Evolutionary conservation across 2,329 filamentous ascomycete species (phyloP).

Genomic region (Neonectria hederae): DNA sequence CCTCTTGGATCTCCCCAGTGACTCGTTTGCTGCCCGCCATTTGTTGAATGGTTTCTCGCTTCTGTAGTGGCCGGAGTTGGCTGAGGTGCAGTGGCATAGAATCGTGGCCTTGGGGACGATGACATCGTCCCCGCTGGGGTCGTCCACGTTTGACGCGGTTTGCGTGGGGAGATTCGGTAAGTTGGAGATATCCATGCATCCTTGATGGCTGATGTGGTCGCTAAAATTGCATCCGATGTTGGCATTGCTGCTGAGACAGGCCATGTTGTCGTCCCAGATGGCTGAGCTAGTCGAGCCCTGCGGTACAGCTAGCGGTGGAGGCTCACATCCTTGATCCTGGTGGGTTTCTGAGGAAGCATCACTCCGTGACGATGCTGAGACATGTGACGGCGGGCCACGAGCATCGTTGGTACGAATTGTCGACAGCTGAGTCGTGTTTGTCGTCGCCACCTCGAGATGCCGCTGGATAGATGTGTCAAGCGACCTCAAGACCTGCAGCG

Average conservation of each 20-base stretch:
- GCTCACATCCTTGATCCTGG: neutral
- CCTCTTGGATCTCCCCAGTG: constrained; percentile 20
- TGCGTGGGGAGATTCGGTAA: neutral
- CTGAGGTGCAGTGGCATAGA: constrained; percentile 1
- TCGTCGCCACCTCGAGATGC: constrained; percentile 20
- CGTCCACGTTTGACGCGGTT: neutral
- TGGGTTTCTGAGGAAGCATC: neutral
- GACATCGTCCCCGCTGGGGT: neutral
- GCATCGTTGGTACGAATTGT: neutral
- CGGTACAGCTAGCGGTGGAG: neutral
- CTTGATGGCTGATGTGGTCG: neutral
- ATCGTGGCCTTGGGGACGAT: neutral
- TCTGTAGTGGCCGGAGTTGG: neutral
- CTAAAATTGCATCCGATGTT: neutral
- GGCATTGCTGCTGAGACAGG: neutral
- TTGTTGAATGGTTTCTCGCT: constrained; percentile 18
- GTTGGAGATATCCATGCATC: neutral
- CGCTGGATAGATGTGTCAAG: constrained; percentile 31
- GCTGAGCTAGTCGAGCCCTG: neutral
- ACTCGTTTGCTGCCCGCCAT: constrained; percentile 42
- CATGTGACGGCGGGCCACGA: neutral
- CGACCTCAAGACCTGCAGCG: constrained; percentile 26
- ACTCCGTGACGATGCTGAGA: neutral
- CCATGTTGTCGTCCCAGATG: neutral
- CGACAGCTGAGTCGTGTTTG: constrained; percentile 1